phyloP scores from a whole-genome alignment of 805 yeast species.

The Candida takata region DNA sequence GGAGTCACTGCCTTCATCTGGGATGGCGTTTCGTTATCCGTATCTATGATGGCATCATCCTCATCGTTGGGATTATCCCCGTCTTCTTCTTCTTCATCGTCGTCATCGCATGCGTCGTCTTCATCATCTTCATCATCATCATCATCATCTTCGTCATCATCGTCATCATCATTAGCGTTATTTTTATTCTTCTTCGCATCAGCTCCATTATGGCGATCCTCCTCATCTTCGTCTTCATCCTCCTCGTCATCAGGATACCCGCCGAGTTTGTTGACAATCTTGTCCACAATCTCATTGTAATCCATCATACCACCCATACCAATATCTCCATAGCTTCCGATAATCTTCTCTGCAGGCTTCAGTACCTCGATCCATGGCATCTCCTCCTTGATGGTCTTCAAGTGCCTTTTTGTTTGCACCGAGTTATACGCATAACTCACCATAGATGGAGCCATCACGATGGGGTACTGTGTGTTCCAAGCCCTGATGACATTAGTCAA shows the following conservation, averaged over 20 bases:
- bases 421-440: slow-evolving; percentile 87
- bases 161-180: slow-evolving; percentile 18
- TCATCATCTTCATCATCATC: slow-evolving; percentile 15
- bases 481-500: slow-evolving; percentile 88
- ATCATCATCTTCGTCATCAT: slow-evolving; percentile 10
- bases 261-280: slow-evolving; percentile 65
- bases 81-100: slow-evolving; percentile 14
- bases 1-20: slow-evolving; percentile 19
- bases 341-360: slow-evolving; percentile 90
- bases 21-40: slow-evolving; percentile 12
- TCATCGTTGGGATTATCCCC: slow-evolving; percentile 6
- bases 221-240: slow-evolving; percentile 40
- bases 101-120: slow-evolving; percentile 12
- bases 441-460: slow-evolving; percentile 93
- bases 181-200: slow-evolving; percentile 28
- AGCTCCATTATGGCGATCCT: slow-evolving; percentile 25
- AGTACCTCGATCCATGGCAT: slow-evolving; percentile 95
- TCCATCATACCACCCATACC: slow-evolving; percentile 99
- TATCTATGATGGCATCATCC: slow-evolving; percentile 10
- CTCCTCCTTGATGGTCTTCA: slow-evolving; percentile 70
- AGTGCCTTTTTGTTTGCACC: slow-evolving; percentile 78
- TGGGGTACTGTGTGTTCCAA: slow-evolving; percentile 90
- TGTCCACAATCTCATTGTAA: slow-evolving; percentile 88
- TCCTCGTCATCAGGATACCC: slow-evolving; percentile 52
- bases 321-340: slow-evolving; percentile 89